Conservation (phyloP, 1,284 basidiomycete genomes). For the Ustilago shanxiensis region DNA sequence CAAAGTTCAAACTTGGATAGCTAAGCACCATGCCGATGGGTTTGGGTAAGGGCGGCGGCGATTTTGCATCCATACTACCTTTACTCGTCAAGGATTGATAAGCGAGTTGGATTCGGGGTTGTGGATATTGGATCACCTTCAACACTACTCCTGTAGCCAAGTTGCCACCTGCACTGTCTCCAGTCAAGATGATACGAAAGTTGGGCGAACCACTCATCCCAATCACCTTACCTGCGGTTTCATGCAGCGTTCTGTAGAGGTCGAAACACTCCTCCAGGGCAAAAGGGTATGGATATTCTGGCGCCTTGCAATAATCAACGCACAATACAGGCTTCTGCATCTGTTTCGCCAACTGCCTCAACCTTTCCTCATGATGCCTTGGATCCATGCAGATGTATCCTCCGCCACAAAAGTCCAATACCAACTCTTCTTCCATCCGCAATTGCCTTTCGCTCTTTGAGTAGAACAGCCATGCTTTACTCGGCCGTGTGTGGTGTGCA, state of each 20-base stretch:
- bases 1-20: constrained; percentile 85
- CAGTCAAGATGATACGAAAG: constrained; percentile 59
- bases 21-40: constrained; percentile 86
- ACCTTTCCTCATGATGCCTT: constrained; percentile 93
- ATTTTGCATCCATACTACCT: constrained; percentile 8
- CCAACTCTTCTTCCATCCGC: constrained; percentile 58
- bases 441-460: constrained; percentile 79
- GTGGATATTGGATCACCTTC: constrained; percentile 64
- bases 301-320: constrained; percentile 95
- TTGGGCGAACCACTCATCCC: constrained; percentile 76
- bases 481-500: constrained; percentile 76
- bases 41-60: constrained; percentile 71
- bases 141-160: constrained; percentile 55
- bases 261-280: constrained; percentile 95
- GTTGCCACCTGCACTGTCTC: constrained; percentile 65
- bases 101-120: constrained; percentile 59
- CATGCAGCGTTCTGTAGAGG: constrained; percentile 83
- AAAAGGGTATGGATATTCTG: constrained; percentile 74
- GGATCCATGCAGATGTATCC: constrained; percentile 90
- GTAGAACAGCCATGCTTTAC: constrained; percentile 88
- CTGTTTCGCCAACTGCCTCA: constrained; percentile 84
- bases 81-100: constrained; percentile 33
- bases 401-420: constrained; percentile 87
- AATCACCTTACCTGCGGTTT: constrained; percentile 82
- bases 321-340: constrained; percentile 85